Evolutionary conservation across 148 eudicot genomes (phyloP), one percentile per base, ranked within the genome.

Genomic region (Amaranthus hypochondriacus): DNA sequence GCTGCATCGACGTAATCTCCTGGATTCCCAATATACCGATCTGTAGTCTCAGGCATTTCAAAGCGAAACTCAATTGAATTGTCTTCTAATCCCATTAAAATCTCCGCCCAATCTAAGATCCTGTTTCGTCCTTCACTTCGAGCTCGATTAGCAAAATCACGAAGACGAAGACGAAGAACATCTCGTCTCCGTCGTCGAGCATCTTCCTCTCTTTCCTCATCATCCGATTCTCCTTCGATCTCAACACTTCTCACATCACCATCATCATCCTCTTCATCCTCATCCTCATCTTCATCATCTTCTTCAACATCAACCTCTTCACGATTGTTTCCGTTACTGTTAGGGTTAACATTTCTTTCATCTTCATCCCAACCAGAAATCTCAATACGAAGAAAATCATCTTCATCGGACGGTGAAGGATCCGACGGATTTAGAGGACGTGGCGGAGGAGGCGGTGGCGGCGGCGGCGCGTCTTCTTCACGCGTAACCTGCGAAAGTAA

Each of bases 1-100:
- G 96, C 92, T 2, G 93, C 97, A 57, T 94, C 89, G 13, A 92
- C 87, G 18, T 94, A 94, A 68, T 92, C 97, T 11, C 88, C 93
- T 0, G 97, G 98, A 69, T 91, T 83, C 0, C 93, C 98, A 1
- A 87, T 75, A 42, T 84, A 92, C 0, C 83, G 81, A 72, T 92
- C 88, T 0, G 65, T 66, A 46, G 9, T 73, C 13, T 80, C 91
- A 3, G 86, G 84, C 62, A 70, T 69, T 50, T 89, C 91, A 4
- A 89, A 77, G 4, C 91, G 84, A 11, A 93, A 80, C 61, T 90
- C 89, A 48, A 89, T 82, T 4, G 98, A 87, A 43, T 89, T 86
- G 78, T 89, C 96, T 51, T 93, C 98, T 6, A 93, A 85, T 28
- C 93, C 97, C 91, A 91, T 91, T 50, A 91, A 46, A 7, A 91